These are phyloP conservation scores for Magnusiomyces ingens DNA, from an alignment of 1,139 yeast species.

Conservation along the genomic window DNA sequence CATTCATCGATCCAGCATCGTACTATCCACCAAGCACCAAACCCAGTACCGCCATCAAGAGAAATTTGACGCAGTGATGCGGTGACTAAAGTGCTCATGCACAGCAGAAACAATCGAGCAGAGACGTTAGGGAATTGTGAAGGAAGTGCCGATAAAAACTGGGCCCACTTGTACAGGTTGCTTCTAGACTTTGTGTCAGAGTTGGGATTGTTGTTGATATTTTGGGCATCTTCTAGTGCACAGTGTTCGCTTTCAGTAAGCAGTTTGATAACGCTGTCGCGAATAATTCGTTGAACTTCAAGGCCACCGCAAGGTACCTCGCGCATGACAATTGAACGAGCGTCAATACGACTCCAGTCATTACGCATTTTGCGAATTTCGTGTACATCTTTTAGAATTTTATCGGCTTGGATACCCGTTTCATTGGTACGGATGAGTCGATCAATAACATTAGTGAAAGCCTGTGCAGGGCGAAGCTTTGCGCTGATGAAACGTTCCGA, in stretches of 20 bases:
- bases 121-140: conserved; percentile 41
- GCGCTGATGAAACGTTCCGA: conserved; percentile 46
- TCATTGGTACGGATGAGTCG: conserved; percentile 55
- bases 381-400: conserved; percentile 41
- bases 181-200: conserved; percentile 23
- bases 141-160: conserved; percentile 42
- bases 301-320: conserved; percentile 49
- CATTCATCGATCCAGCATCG: conserved; percentile 75
- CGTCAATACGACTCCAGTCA: conserved; percentile 56
- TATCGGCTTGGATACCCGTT: conserved; percentile 50
- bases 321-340: conserved; percentile 44
- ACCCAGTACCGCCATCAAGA: conserved; percentile 52
- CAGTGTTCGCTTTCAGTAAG: conserved; percentile 23
- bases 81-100: conserved; percentile 50
- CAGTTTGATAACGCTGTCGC: conserved; percentile 40
- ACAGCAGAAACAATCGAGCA: conserved; percentile 51
- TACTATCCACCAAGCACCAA: conserved; percentile 74
- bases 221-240: neutral
- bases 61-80: conserved; percentile 62
- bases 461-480: conserved; percentile 50
- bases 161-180: conserved; percentile 36
- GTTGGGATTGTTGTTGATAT: neutral
- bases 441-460: conserved; percentile 51
- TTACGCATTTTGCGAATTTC: conserved; percentile 49
- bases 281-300: conserved; percentile 38